Evolutionary conservation across 768 basidiomycete species (phyloP), one percentile per base, ranked within the genome.

Genomic region (Dacryopinax primogenitus): DNA sequence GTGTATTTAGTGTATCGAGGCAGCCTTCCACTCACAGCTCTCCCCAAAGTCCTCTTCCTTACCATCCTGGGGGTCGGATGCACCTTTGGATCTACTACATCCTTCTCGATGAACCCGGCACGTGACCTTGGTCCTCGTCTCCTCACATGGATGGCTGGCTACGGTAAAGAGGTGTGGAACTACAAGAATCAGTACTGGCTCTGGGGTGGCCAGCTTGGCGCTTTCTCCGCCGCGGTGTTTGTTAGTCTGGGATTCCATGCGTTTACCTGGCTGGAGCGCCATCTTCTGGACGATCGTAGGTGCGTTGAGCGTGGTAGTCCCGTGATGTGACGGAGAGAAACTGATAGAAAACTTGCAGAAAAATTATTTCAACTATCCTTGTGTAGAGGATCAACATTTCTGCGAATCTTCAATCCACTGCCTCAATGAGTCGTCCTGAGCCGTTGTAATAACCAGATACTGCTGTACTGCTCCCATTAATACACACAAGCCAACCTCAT

Each of bases 41-140:
- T 4, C 6, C 18, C 7, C 23, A 18, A 23, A 58, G 51, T 58
- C 15, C 51, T 58, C 51, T 58, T 58, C 30, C 12, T 58, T 30
- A 26, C 18, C 4, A 58, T 58, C 51, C 26, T 58, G 26, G 51
- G 51, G 9, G 32, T 58, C 11, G 51, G 51, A 11, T 58, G 51
- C 26, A 58, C 61, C 2, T 35, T 62, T n/a, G 37, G 47, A 7
- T 36, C 33, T 18, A 58, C 62, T 44, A 62, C 21, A 28, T 58
- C 34, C 23, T 62, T 36, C 51, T 62, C 47, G 6, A 62, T 67
- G 35, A 67, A 67, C 58, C 66, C 66, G 1, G 66, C 66, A 1
- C 32, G 66, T 23, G 63, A 67, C 26, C 39, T 67, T 15, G 64
- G 66, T 23, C 58, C 44, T 7, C 28, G 58, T 23, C 32, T 65